Base-by-base conservation (phyloP, 2,329 filamentous ascomycete genomes). In the Xylaria sp. region DNA sequence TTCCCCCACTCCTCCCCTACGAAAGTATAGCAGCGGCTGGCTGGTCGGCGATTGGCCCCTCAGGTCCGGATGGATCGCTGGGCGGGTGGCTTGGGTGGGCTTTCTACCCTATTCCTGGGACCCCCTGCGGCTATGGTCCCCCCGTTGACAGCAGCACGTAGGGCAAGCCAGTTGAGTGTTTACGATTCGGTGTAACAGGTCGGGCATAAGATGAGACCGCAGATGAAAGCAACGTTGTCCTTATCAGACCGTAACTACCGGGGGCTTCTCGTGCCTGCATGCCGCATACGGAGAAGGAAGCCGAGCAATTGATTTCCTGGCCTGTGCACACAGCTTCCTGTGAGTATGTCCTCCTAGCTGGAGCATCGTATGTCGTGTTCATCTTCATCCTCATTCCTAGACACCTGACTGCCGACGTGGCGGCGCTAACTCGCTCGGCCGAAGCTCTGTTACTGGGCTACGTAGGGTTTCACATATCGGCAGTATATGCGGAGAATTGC, bases 21-120 rank as follows among this genome's bases (percentile, higher is more conserved):
- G n/a, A 31, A 17, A 51, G 48, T 31, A 44, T 46, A 23, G 11
- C n/a, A 11, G 51, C 41, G 38, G 38, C 49, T 59, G n/a, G n/a
- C n/a, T n/a, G n/a, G n/a, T n/a, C n/a, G 38, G 44, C 35, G 19
- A 33, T 52, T 46, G 5, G 31, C 44, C 31, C 31, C 13, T 47
- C n/a, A 23, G 44, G 25, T 44, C 48, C 13, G 40, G 41, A 40
- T 35, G 43, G 41, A 17, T 49, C 38, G 25, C 33, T 19, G 23
- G 27, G 15, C 7, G 5, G 11, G 54, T 59, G 49, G 54, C 49
- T 49, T 54, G 43, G 38, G 46, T 31, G 37, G 48, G 37, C 49
- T 51, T 21, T 47, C 37, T 49, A 13, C 17, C 35, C 31, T 54
- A 37, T 53, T 52, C 46, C 29, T 35, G 21, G n/a, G 11, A 9